phyloP scores from a whole-genome alignment of 441 rosid genomes.

The Brassica balearica region DNA sequence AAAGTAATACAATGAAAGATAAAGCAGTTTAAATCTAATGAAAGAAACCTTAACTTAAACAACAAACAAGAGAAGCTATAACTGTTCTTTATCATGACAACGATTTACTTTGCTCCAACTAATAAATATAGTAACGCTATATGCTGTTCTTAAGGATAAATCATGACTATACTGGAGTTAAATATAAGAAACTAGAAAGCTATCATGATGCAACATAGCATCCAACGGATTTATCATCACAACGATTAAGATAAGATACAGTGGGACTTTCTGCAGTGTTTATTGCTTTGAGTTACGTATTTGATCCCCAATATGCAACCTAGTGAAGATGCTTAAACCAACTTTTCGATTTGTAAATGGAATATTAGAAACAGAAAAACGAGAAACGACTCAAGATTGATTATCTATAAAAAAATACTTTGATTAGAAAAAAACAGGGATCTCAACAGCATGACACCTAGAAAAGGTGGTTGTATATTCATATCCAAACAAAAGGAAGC shows the following conservation, averaged over 20 bases:
- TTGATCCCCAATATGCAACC: slow-evolving; percentile 28
- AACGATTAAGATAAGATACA: slow-evolving; percentile 7
- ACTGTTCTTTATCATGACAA: slow-evolving; percentile 14
- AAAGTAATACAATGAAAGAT: slow-evolving; percentile 14
- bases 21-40: slow-evolving; percentile 13
- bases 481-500: slow-evolving; percentile 18
- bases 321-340: slow-evolving; percentile 27
- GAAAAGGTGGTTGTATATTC: not conserved
- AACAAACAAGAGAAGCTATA: slow-evolving; percentile 23
- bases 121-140: slow-evolving; percentile 22
- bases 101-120: slow-evolving; percentile 11
- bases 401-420: slow-evolving; percentile 14
- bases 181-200: slow-evolving; percentile 24
- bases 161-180: slow-evolving; percentile 6
- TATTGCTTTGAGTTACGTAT: slow-evolving; percentile 7
- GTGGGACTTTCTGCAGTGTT: not conserved
- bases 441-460: slow-evolving; percentile 24
- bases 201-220: slow-evolving; percentile 25
- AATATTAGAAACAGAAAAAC: slow-evolving; percentile 9
- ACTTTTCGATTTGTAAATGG: slow-evolving; percentile 1
- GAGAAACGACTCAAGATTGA: slow-evolving; percentile 12
- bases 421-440: slow-evolving; percentile 1
- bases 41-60: slow-evolving; percentile 28
- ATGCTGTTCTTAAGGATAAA: slow-evolving; percentile 8
- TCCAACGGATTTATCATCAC: slow-evolving; percentile 12